A percentile compares a stretch with the other conserved stretches of the same genome.
Conservation (phyloP, 768 basidiomycete genomes). For the Phaffia tasmanica region DNA sequence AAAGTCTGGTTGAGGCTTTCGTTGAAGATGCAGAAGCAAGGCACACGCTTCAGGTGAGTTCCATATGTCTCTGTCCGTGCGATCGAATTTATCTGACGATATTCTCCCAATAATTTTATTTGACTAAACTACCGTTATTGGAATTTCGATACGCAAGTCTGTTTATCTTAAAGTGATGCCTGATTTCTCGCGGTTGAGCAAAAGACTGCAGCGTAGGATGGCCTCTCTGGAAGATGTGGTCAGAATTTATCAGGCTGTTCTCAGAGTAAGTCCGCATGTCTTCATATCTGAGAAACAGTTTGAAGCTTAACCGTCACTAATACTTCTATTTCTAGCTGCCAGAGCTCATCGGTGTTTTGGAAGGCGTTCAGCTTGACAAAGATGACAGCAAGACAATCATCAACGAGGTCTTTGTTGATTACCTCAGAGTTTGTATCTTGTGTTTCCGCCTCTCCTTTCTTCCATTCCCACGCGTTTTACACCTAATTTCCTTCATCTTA, state of each 20-base stretch:
- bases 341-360: constrained; percentile 57
- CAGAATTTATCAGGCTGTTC: constrained; percentile 82
- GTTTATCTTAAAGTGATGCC: constrained; percentile 84
- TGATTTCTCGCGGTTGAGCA: constrained; percentile 81
- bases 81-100: background rate
- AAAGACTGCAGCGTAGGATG: constrained; percentile 72
- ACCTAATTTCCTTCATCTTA: background rate
- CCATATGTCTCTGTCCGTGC: background rate
- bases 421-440: constrained; percentile 47
- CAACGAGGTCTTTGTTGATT: constrained; percentile 54
- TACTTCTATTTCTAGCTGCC: constrained; percentile 48
- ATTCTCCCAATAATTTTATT: background rate
- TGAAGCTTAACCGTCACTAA: constrained; percentile 5
- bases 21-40: constrained; percentile 65
- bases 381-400: constrained; percentile 50
- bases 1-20: constrained; percentile 76
- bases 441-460: background rate
- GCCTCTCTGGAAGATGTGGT: constrained; percentile 91
- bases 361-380: constrained; percentile 42
- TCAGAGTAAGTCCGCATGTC: constrained; percentile 48
- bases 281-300: background rate
- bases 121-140: background rate
- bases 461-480: background rate
- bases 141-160: constrained; percentile 45
- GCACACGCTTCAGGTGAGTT: constrained; percentile 56